A percentile compares a stretch with the other conserved stretches of the same genome.
These are phyloP conservation scores for Hericium rajendrae DNA, from an alignment of 768 basidiomycete genomes.

Conservation along the genomic window DNA sequence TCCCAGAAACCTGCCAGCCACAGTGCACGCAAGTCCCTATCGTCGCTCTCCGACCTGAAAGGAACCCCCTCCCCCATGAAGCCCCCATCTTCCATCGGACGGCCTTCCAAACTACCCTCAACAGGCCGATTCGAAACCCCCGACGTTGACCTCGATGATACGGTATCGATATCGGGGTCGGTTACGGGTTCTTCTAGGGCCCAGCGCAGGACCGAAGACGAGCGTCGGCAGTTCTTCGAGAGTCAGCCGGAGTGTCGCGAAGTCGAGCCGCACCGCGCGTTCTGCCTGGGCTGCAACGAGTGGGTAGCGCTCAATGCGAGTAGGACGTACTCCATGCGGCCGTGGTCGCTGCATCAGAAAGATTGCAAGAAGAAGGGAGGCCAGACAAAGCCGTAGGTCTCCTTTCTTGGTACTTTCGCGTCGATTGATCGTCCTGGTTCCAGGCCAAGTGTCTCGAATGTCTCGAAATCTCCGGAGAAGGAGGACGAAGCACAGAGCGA, in stretches of 20 bases:
- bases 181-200: slow-evolving; percentile 13
- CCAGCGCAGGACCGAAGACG: slow-evolving; percentile 48
- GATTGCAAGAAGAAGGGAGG: slow-evolving; percentile 35
- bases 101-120: not conserved
- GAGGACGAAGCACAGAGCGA: slow-evolving; percentile 13
- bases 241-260: slow-evolving; percentile 50
- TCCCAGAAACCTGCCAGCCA: not conserved
- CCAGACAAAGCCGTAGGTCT: slow-evolving; percentile 18
- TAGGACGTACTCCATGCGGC: slow-evolving; percentile 45
- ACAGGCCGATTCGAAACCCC: slow-evolving; percentile 5
- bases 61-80: not conserved
- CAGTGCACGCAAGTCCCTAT: not conserved
- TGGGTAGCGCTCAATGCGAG: slow-evolving; percentile 47
- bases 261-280: slow-evolving; percentile 47
- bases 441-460: not conserved
- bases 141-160: slow-evolving; percentile 34
- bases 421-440: not conserved
- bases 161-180: slow-evolving; percentile 39
- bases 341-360: slow-evolving; percentile 52
- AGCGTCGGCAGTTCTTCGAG: slow-evolving; percentile 55
- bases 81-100: not conserved
- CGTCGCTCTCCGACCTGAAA: not conserved
- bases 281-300: slow-evolving; percentile 49
- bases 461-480: slow-evolving; percentile 3
- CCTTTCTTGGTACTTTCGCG: slow-evolving; percentile 3